A percentile compares a stretch with the other conserved stretches of the same genome.
Conservation (phyloP, 202 grass and related monocot genomes). For the Schoenoplectus triqueter region DNA sequence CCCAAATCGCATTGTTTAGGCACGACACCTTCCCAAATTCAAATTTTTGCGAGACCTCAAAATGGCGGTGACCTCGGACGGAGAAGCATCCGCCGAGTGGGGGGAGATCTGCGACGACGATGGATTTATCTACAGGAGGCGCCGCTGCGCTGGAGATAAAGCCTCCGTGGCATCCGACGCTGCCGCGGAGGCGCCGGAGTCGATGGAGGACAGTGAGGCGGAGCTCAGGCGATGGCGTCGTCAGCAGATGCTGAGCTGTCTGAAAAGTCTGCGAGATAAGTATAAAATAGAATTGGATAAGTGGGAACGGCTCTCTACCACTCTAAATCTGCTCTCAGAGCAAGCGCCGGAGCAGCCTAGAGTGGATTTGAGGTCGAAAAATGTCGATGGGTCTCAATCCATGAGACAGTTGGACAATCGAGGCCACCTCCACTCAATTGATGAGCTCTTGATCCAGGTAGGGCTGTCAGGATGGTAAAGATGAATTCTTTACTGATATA, state of each 20-base stretch:
- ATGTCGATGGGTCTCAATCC: neutral
- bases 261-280: constrained; percentile 43
- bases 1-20: neutral
- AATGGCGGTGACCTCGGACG: constrained; percentile 24
- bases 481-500: neutral
- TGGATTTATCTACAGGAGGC: constrained; percentile 69
- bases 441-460: constrained; percentile 38
- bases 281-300: constrained; percentile 52
- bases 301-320: constrained; percentile 55
- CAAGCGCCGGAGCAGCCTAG: neutral
- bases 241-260: constrained; percentile 41
- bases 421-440: neutral
- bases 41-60: constrained; percentile 5
- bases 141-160: constrained; percentile 12
- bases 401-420: neutral
- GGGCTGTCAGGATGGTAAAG: neutral
- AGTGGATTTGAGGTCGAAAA: constrained; percentile 3
- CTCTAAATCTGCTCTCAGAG: constrained; percentile 4
- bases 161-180: constrained; percentile 6
- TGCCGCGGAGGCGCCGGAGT: neutral
- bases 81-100: constrained; percentile 40
- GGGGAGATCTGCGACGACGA: constrained; percentile 59
- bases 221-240: constrained; percentile 44
- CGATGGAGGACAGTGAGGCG: constrained; percentile 35
- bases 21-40: constrained; percentile 30